Conservation (phyloP, 75 land plant genomes). For the Larix kaempferi region DNA sequence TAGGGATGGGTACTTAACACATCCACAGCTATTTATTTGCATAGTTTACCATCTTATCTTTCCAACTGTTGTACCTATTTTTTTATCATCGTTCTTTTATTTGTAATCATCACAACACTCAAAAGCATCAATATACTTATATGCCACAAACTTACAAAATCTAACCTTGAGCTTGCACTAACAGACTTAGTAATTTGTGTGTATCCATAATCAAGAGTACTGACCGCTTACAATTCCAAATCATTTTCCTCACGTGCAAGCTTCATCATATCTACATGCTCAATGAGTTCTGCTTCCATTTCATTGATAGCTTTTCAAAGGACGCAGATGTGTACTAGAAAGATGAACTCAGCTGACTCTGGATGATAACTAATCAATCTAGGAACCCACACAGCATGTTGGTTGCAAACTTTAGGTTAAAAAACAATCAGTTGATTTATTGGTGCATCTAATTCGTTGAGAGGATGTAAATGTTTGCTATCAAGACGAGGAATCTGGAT, state of each 20-base stretch:
- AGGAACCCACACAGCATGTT: too few relatives aligned
- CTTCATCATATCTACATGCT: conserved; percentile 84
- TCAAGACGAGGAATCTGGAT: too few relatives aligned
- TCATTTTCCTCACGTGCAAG: conserved; percentile 95
- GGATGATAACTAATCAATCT: too few relatives aligned
- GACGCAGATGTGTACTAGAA: too few relatives aligned
- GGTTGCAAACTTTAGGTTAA: too few relatives aligned
- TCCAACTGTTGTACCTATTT: not conserved
- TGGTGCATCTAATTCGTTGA: too few relatives aligned
- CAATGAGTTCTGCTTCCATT: conserved; percentile 72
- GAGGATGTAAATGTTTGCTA: too few relatives aligned
- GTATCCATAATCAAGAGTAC: conserved; percentile 15
- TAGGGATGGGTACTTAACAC: not conserved
- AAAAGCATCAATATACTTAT: not conserved
- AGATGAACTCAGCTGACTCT: too few relatives aligned
- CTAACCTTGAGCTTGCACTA: not conserved
- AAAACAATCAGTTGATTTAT: too few relatives aligned
- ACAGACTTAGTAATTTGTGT: not conserved
- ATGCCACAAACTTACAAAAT: not conserved
- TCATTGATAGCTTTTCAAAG: conserved; percentile 53
- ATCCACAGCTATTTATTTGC: not conserved
- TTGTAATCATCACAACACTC: not conserved
- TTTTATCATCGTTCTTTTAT: not conserved
- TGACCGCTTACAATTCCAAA: conserved; percentile 71
- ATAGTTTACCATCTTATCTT: not conserved